Base-by-base conservation (phyloP, 495 filamentous ascomycete genomes). In the Lineolata rhizophorae region DNA sequence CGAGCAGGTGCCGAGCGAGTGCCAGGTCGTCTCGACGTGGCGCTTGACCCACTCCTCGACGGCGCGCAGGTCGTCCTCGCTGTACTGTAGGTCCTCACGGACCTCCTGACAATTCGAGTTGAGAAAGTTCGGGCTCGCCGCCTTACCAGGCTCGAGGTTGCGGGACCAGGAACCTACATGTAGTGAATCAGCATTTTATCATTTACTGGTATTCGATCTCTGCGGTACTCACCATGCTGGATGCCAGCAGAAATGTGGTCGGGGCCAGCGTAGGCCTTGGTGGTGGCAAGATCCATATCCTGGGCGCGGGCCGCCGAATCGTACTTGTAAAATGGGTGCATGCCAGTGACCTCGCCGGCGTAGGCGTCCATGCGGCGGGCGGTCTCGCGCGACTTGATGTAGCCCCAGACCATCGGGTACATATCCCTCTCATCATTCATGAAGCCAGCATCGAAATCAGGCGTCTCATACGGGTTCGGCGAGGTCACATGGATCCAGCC, bases 371-470 rank as follows among this genome's bases (percentile, higher is more conserved):
- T 83, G 21, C 75, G 61, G 1, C 76, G 59, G 4, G 76, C 74
- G 3, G 74, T 82, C 61, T 83, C 78, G 18, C 77, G 69, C n/a
- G 70, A 77, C 49, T 80, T 81, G 50, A 81, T 81, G 49, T 87
- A 84, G 0, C 67, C 72, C 77, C 78, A 84, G 3, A 82, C 72
- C 72, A 82, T 76, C 6, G 76, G 73, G 3, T 64, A 70, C 73
- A 83, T 80, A 44, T 84, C 77, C 17, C 76, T 62, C 49, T 77
- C 68, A 47, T 84, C 75, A 39, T 76, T 83, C 75, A 84, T 80
- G 54, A 83, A 85, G 16, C 76, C 76, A 2, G 76, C 67, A 49
- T 84, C 77, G 39, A 85, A 84, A 49, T 83, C 76, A 1, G 76
- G 76, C 5, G 55, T 53, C 29, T 71, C 76, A 44, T 83, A 83